Evolutionary conservation across 306 rosid genomes (phyloP), one percentile per base, ranked within the genome.

Genomic region (Leucaena leucocephala): DNA sequence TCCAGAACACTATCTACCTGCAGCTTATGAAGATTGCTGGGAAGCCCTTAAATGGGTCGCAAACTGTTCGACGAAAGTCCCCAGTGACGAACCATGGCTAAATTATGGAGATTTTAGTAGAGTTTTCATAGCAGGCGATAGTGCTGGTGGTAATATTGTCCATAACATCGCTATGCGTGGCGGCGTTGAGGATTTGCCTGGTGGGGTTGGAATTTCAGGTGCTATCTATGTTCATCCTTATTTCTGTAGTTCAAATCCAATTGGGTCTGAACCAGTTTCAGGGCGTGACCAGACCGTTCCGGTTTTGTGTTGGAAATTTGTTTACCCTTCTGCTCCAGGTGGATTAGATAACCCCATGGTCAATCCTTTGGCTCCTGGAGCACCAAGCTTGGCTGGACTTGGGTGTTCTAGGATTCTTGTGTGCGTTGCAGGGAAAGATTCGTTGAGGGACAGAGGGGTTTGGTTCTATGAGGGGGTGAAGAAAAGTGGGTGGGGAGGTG

Each of bases 81-180:
- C 21, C 19, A 35, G 9, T 8, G 58, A 13, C 3, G 92, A 88
- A 77, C 81, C 92, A 0, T 88, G 92, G 88, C 38, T 86, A 54
- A 64, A 74, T 5, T 65, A 82, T 12, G 92, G 87, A 6, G 80
- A 84, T 39, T 69, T 57, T 7, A 46, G 48, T 2, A 61, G 76
- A 16, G 33, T 88, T 16, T 84, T 72, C 61, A 21, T 88, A 2
- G 89, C 84, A 2, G 90, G 92, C n/a, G 92, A 88, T 2, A 86
- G 89, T 55, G 85, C 92, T 4, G 88, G 90, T 39, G 88, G 88
- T 57, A 86, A 86, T 43, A 84, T 86, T 34, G 90, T 62, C 4
- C 89, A 88, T 36, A 79, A 86, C 63, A 76, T 82, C 8, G 75
- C 81, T 7, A 84, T 84, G 86, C 78, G 82, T 61, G 76, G 68